phyloP scores from a whole-genome alignment of 1,139 yeast genomes.

The Protomyces arabidopsidicola region DNA sequence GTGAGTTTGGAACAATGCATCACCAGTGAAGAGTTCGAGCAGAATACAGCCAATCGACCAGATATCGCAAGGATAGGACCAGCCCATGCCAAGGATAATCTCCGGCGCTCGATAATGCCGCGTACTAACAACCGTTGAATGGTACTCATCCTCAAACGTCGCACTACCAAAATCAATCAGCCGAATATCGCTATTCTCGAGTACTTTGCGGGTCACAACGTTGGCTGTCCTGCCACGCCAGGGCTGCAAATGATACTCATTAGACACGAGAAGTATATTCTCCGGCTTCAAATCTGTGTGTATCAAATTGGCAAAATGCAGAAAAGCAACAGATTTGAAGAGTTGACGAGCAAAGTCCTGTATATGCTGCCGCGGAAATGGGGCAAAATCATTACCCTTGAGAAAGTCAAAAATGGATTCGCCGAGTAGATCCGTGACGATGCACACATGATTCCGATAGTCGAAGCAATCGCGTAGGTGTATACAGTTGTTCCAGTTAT shows the following conservation, averaged over 20 bases:
- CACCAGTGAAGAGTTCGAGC: constrained; percentile 90
- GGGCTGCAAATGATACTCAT: constrained; percentile 7
- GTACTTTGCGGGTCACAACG: constrained; percentile 44
- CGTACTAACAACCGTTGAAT: constrained; percentile 80
- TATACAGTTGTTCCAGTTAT: constrained; percentile 53
- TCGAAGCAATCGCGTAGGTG: constrained; percentile 88
- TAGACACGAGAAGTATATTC: constrained; percentile 63
- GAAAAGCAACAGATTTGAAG: constrained; percentile 75
- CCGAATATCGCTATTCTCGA: constrained; percentile 75
- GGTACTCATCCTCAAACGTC: constrained; percentile 88
- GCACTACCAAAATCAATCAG: constrained; percentile 96
- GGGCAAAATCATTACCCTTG: constrained; percentile 62
- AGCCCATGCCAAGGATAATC: constrained; percentile 84
- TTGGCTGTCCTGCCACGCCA: constrained; percentile 4
- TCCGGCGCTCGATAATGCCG: constrained; percentile 98
- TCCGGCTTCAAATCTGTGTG: constrained; percentile 97
- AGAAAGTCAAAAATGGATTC: constrained; percentile 85
- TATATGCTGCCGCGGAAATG: constrained; percentile 74
- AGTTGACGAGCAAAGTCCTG: constrained; percentile 85
- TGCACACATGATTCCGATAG: constrained; percentile 87
- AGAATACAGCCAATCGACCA: constrained; percentile 96
- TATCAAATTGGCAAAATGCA: constrained; percentile 82
- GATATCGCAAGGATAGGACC: constrained; percentile 91
- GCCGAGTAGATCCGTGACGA: constrained; percentile 82
- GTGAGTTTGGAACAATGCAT: constrained; percentile 89